Evolutionary conservation across 345 rosid genomes (phyloP).

Genomic region (Draba incana): DNA sequence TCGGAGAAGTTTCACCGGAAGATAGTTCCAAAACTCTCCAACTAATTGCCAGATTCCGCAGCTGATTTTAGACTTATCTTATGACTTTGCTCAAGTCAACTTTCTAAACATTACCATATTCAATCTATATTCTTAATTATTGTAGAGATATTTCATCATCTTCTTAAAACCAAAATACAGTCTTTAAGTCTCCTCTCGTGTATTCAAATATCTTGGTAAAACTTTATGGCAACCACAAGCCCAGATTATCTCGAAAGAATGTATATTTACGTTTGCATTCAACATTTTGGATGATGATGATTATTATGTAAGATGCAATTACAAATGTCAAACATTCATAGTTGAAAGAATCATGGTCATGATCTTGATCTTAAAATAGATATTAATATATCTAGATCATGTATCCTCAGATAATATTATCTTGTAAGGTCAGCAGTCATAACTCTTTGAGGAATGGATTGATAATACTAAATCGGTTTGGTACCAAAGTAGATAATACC

Average conservation of each 20-base stretch:
- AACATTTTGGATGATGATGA: slow-evolving; percentile 8
- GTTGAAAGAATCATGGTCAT: slow-evolving; percentile 3
- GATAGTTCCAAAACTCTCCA: slow-evolving; percentile 37
- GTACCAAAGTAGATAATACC: not conserved
- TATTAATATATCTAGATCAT: no score
- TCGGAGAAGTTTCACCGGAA: slow-evolving; percentile 24
- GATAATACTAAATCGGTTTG: not conserved
- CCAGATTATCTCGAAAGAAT: slow-evolving; percentile 2
- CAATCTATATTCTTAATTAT: slow-evolving; percentile 9
- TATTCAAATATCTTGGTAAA: not conserved
- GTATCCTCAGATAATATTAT: no score
- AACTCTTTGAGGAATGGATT: not conserved
- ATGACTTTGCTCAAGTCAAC: slow-evolving; percentile 27
- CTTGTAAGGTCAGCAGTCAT: not conserved
- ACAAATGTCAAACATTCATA: slow-evolving; percentile 15
- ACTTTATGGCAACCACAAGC: slow-evolving; percentile 6
- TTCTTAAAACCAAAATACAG: not conserved
- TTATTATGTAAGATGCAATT: not conserved
- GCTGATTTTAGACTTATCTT: slow-evolving; percentile 27
- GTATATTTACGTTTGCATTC: not conserved
- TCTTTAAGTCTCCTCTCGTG: not conserved
- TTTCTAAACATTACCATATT: slow-evolving; percentile 10
- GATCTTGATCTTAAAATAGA: slow-evolving; percentile 4
- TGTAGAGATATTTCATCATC: not conserved
- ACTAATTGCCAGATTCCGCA: slow-evolving; percentile 36